phyloP scores from a whole-genome alignment of 176 grass and related monocot genomes.

The Puya raimondii region DNA sequence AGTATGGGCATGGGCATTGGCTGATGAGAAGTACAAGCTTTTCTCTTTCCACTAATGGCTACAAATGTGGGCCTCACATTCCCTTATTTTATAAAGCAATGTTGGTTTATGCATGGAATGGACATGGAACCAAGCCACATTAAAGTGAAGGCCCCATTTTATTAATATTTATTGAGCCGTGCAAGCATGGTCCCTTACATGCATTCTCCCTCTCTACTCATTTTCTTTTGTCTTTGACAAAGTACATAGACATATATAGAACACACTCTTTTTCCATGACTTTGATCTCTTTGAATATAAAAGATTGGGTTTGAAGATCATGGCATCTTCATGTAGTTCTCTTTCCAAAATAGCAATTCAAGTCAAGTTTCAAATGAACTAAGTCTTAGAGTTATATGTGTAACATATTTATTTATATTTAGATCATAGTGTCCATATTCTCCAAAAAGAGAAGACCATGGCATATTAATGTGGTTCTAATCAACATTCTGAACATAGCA shows the following conservation, averaged over 20 bases:
- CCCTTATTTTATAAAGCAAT: slow-evolving; percentile 24
- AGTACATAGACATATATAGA: not conserved
- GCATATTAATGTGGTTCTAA: no score
- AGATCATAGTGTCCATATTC: no score
- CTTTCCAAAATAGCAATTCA: not conserved
- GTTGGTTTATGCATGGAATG: slow-evolving; percentile 18
- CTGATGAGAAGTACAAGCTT: slow-evolving; percentile 31
- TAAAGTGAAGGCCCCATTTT: not conserved
- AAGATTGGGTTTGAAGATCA: not conserved
- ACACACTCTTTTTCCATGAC: not conserved
- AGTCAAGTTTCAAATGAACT: no score
- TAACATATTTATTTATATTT: no score
- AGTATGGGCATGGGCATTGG: slow-evolving; percentile 12
- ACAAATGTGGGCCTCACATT: slow-evolving; percentile 5
- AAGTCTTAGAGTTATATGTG: no score
- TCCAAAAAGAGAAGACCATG: no score
- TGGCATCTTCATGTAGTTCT: not conserved
- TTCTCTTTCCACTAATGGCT: slow-evolving; percentile 22
- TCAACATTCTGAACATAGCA: no score
- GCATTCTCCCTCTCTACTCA: not conserved
- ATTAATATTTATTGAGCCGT: slow-evolving; percentile 11
- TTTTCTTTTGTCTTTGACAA: not conserved
- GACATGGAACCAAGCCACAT: slow-evolving; percentile 12
- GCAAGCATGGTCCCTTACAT: slow-evolving; percentile 15
- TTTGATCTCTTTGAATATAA: not conserved